Base-by-base conservation (phyloP, 1,284 basidiomycete species). In the Cryptococcus maquisensis region DNA sequence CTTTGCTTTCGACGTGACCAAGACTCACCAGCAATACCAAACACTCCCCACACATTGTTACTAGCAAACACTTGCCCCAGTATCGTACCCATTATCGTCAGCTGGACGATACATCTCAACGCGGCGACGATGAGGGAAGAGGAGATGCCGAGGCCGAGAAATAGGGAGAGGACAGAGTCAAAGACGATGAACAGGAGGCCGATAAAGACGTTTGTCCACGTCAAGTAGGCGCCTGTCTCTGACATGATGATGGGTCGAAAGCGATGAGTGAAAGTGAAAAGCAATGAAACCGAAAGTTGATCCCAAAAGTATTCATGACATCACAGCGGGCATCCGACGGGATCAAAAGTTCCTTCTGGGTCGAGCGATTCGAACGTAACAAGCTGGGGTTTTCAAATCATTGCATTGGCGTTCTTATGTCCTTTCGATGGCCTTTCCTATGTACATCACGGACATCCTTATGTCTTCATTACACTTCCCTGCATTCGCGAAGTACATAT, bases 11-110 rank as follows among this genome's bases (percentile, higher is more conserved):
- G 16, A n/a, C 26, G 18, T 45, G 3, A 20, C 16, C 43, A 5
- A 2, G 21, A 80, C 85, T 69, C 70, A 87, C 86, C 78, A 16
- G 83, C 83, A 51, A 91, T 87, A 1, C 81, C 84, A 3, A 82
- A 82, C 1, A 91, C 87, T 6, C 82, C 84, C 82, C 83, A 88
- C 5, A 84, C 81, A 63, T 85, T 85, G 44, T 87, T 79, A 3
- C 84, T 82, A 57, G 84, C 83, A 63, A 92, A 90, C 2, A 91
- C 86, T 37, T 80, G 80, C 61, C 86, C 83, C 35, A 92, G 74
- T 3, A 91, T 68, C 24, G 84, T 75, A 0, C 83, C 86, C 61
- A 91, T 86, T 12, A 88, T 70, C 15, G 82, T 82, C 26, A 93
- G 82, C 75, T 93, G 90, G 13, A 86, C 71, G 18, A 88, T 77